Base-by-base conservation (phyloP, 805 yeast species). In the Metschnikowia corniflorae region DNA sequence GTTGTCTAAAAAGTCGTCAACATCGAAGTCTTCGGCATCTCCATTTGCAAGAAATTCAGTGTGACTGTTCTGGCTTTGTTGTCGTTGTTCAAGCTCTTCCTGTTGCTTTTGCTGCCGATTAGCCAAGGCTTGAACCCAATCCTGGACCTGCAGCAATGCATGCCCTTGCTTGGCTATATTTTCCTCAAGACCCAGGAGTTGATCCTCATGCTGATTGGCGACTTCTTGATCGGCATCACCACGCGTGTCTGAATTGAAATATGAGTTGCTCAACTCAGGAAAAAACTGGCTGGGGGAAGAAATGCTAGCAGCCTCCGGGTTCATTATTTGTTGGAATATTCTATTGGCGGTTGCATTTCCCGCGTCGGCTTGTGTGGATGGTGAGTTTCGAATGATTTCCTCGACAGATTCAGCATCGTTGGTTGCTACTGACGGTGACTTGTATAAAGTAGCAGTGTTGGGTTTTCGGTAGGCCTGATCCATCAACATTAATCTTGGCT, bases 141-240 rank as follows among this genome's bases (percentile, higher is more conserved):
- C 80, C 50, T 73, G 77, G 2, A 73, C 77, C 49, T 75, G 79
- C 51, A 65, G 74, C 36, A 76, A 63, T 3, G 77, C 68, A 42
- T 67, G 71, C 9, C 77, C 78, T 44, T 75, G 77, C 47, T 65
- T 69, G 32, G 57, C 56, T 8, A 75, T 56, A 39, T 65, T 75
- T 30, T 65, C 66, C 44, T 75, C 77, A 31, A 76, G 62, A 14
- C 67, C 73, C 24, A 28, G 44, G 23, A 47, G 49, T 33, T 19
- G 40, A 1, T 31, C 36, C 9, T 40, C 45, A 15, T 45, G 43
- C 7, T 20, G 33, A 6, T 39, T 22, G 13, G 18, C 26, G 14
- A 24, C 37, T 10, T 8, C 31, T 10, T 20, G 9, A 13, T 25
- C 13, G 2, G 17, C 1, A 5, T 28, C 30, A 10, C 21, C 26